phyloP scores from a whole-genome alignment of 305 asterid species.

The Solanum hybrid region DNA sequence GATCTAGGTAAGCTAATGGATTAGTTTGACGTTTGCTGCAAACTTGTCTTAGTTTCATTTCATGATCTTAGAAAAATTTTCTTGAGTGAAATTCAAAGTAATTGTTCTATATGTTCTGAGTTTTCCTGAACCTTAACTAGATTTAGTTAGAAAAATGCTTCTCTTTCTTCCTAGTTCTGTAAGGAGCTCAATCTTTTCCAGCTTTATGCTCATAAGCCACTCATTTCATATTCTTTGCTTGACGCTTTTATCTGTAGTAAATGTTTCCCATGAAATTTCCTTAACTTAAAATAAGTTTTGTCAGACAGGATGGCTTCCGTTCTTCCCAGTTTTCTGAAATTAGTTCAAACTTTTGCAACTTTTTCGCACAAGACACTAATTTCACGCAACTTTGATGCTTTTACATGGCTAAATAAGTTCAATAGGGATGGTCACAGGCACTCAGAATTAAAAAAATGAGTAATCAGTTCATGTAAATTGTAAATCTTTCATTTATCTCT shows the following conservation, averaged over 20 bases:
- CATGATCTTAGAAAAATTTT: background rate
- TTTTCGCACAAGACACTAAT: background rate
- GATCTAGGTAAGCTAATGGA: slow-evolving; percentile 60
- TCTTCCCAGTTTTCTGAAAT: background rate
- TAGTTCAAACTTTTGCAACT: background rate
- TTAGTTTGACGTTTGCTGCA: background rate
- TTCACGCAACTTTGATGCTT: background rate
- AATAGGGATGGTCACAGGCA: background rate
- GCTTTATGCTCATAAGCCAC: background rate
- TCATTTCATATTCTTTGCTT: background rate
- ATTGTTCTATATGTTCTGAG: background rate
- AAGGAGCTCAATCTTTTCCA: background rate
- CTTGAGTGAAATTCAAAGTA: background rate
- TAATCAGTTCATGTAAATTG: background rate
- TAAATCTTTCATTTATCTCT: background rate
- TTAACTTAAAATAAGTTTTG: background rate
- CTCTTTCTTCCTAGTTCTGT: background rate
- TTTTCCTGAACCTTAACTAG: background rate
- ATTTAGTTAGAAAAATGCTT: background rate
- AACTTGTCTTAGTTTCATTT: background rate
- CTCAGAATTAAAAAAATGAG: background rate
- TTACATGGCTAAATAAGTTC: background rate
- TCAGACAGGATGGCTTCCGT: background rate
- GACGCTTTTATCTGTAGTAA: background rate
- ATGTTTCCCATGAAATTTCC: background rate